Percentiles rank a stretch among this genome's conserved stretches.
Evolutionary conservation across 2,329 filamentous ascomycete genomes (phyloP).

Genomic region (Colletotrichum eremochloae): DNA sequence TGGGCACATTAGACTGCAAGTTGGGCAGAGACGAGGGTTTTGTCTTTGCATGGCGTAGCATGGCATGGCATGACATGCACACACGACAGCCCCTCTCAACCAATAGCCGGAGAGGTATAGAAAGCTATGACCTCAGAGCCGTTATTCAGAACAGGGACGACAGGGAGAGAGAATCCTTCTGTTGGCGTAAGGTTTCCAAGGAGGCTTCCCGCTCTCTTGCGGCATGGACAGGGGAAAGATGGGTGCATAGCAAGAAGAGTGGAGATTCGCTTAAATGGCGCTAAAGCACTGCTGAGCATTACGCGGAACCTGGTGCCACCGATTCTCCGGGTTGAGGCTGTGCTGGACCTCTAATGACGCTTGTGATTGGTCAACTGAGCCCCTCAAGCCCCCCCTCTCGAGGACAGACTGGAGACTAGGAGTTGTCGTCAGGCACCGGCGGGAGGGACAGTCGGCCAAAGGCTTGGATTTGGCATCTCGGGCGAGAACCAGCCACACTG

Average conservation of each 20-base stretch:
- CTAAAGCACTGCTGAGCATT: constrained; percentile 38
- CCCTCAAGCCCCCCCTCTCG: constrained; percentile 19
- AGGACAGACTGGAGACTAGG: constrained; percentile 22
- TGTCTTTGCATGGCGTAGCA: constrained; percentile 10
- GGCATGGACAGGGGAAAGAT: constrained; percentile 35
- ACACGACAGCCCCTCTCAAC: constrained; percentile 4
- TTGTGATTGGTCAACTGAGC: constrained; percentile 28
- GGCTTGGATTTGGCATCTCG: constrained; percentile 40
- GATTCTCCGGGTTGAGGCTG: constrained; percentile 41
- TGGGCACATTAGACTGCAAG: constrained; percentile 17
- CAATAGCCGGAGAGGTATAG: constrained; percentile 17
- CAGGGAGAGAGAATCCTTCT: constrained; percentile 18
- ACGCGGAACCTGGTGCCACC: constrained; percentile 39
- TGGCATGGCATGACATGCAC: constrained; percentile 2
- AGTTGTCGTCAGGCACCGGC: constrained; percentile 41
- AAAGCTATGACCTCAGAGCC: constrained; percentile 41
- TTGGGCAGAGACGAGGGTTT: constrained; percentile 1
- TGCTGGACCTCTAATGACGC: constrained; percentile 9
- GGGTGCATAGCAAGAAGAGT: constrained; percentile 19
- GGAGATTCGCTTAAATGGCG: constrained; percentile 31
- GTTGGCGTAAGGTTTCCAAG: constrained; percentile 32
- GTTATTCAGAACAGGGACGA: constrained; percentile 19
- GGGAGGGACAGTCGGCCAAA: constrained; percentile 35
- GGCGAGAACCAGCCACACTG: constrained; percentile 44
- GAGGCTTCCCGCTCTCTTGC: constrained; percentile 33